phyloP scores from a whole-genome alignment of 2,329 filamentous ascomycete species.

The Diaporthe sp. region DNA sequence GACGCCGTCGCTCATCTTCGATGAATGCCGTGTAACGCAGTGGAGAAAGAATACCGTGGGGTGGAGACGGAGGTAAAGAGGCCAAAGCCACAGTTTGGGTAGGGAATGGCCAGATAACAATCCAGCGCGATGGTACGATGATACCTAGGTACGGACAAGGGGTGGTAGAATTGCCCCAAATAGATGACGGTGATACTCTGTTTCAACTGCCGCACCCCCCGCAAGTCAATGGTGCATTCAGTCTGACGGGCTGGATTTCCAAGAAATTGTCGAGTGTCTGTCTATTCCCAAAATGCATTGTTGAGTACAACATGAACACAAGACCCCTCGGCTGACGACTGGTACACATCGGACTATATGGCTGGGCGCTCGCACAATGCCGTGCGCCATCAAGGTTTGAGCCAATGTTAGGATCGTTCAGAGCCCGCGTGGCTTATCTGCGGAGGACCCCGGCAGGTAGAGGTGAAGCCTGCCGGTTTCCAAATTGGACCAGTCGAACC shows the following conservation, averaged over 20 bases:
- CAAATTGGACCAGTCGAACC: neutral
- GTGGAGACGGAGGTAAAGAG: no score
- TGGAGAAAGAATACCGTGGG: neutral
- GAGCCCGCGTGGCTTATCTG: neutral
- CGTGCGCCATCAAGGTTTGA: neutral
- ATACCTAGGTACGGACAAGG: conserved; percentile 4
- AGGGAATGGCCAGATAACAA: neutral
- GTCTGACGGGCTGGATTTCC: neutral
- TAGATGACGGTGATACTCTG: conserved; percentile 26
- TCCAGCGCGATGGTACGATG: neutral
- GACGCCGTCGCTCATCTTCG: conserved; percentile 11
- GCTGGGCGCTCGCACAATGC: neutral
- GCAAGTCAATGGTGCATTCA: neutral
- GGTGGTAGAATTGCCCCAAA: neutral
- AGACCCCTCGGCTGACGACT: conserved; percentile 8
- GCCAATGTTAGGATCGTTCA: neutral
- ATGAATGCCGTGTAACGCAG: no score
- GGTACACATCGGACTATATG: neutral
- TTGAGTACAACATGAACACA: neutral
- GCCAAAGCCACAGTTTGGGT: neutral
- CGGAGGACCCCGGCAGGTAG: neutral
- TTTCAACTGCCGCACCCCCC: neutral
- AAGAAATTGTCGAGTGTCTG: neutral
- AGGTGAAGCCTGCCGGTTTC: neutral
- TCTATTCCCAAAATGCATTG: neutral